Percentiles rank a stretch among this genome's conserved stretches.
Evolutionary conservation across 2,329 filamentous ascomycete genomes (phyloP).

Genomic region (Talaromyces albobiverticillius): DNA sequence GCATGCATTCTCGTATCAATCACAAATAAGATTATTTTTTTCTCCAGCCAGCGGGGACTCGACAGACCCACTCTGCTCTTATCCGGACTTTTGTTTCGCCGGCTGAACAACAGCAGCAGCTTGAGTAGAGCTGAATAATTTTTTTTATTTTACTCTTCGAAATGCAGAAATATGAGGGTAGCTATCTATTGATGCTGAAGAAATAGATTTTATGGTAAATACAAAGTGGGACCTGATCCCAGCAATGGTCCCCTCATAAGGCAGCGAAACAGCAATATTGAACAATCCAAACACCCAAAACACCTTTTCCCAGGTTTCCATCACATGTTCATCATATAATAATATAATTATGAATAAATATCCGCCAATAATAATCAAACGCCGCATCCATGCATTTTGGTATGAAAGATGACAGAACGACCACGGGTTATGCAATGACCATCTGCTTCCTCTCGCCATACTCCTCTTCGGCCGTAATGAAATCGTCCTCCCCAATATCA

Average conservation of each 20-base stretch:
- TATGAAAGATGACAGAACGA: not conserved
- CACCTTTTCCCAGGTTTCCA: not conserved
- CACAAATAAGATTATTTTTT: not conserved
- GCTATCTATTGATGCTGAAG: not conserved
- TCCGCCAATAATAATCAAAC: not conserved
- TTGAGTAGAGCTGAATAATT: no score
- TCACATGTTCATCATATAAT: not conserved
- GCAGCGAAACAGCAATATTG: no score
- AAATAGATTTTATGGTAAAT: not conserved
- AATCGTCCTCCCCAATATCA: constrained; percentile 84
- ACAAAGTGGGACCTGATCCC: no score
- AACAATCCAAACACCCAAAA: not conserved
- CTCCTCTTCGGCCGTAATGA: constrained; percentile 73
- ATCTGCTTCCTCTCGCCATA: constrained; percentile 52
- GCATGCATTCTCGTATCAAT: constrained; percentile 1
- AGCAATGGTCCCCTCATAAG: no score
- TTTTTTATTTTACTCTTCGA: no score
- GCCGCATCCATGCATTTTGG: constrained; percentile 1
- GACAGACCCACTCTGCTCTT: no score
- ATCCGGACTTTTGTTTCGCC: constrained; percentile 22
- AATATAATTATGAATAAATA: not conserved
- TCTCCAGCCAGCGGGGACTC: constrained; percentile 9
- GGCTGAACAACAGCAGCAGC: no score
- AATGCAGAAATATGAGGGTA: no score
- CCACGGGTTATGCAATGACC: constrained; percentile 24